Base-by-base conservation (phyloP, 371 early-diverging fungal genomes). In the Nematocida minor region DNA sequence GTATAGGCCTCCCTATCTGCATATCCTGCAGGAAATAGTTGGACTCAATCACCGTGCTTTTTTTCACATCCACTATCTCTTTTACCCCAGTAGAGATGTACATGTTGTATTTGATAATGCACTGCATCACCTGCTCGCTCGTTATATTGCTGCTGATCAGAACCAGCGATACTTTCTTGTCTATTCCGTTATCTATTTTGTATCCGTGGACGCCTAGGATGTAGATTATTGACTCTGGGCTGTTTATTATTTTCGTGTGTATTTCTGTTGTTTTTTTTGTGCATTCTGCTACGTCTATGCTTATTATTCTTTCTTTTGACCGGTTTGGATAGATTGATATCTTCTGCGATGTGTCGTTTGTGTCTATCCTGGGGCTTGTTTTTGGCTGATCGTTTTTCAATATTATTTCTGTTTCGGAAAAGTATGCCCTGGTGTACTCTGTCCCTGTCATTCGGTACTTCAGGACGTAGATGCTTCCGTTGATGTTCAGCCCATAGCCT, bases 41-140 rank as follows among this genome's bases (percentile, higher is more conserved):
- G 9, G 7, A 7, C 14, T 41, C 3, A 4, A 9, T 31, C 9
- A 27, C 22, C n/a, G 27, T n/a, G 22, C 11, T 4, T 29, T 69
- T 55, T 36, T 48, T 22, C 18, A 20, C 38, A 16, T 29, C 40
- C 9, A 71, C 31, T 48, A 66, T 42, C 63, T 71, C 71, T 48
- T 63, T 60, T 6, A 71, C 18, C 32, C 71, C 63, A 9, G 71
- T 66, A 7, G 70, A 27, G 27, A 66, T 38, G 46, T 71, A 71
- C 11, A 14, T 47, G 51, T 71, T 71, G 63, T 71, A 71, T 32
- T 66, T 71, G 42, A n/a, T 62, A 27, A 71, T 60, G 11, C 14
- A 20, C 46, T 63, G 66, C n/a, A 71, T 9, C 6, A 63, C 20
- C 18, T 27, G 11, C 9, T 25, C 60, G 1, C 1, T 22, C 7